phyloP scores from a whole-genome alignment of 805 yeast species.

The Jamesozyma spencerorum region DNA sequence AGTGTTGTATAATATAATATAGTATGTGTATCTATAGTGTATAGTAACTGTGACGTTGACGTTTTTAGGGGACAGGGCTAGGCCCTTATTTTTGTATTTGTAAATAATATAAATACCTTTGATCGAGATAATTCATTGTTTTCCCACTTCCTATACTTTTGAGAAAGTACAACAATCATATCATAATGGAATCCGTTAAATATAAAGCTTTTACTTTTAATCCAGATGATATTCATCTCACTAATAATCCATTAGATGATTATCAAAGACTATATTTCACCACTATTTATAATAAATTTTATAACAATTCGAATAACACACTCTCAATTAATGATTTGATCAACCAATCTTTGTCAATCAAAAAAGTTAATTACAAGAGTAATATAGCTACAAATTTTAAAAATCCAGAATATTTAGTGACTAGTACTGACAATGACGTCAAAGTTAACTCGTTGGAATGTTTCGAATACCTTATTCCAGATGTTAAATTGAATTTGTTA shows the following conservation, averaged over 20 bases:
- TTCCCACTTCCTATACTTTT: no score
- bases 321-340: background rate
- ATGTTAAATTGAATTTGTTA: constrained; percentile 7
- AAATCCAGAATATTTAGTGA: constrained; percentile 4
- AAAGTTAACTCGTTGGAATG: constrained; percentile 17
- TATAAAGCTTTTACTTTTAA: constrained; percentile 15
- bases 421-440: background rate
- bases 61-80: no score
- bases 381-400: constrained; percentile 15
- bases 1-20: background rate
- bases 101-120: no score
- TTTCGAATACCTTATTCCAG: constrained; percentile 25
- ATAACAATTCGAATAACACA: background rate
- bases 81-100: no score
- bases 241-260: constrained; percentile 24
- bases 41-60: no score
- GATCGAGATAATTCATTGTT: no score
- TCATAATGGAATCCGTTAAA: background rate
- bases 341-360: constrained; percentile 4
- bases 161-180: no score
- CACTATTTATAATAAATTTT: constrained; percentile 7
- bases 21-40: no score
- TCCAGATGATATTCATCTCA: constrained; percentile 10
- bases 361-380: constrained; percentile 17
- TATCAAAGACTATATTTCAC: constrained; percentile 26